Evolutionary conservation across 352 stramenopile species (phyloP), one percentile per base, ranked within the genome.

Genomic region (Globisporangium alternatum): DNA sequence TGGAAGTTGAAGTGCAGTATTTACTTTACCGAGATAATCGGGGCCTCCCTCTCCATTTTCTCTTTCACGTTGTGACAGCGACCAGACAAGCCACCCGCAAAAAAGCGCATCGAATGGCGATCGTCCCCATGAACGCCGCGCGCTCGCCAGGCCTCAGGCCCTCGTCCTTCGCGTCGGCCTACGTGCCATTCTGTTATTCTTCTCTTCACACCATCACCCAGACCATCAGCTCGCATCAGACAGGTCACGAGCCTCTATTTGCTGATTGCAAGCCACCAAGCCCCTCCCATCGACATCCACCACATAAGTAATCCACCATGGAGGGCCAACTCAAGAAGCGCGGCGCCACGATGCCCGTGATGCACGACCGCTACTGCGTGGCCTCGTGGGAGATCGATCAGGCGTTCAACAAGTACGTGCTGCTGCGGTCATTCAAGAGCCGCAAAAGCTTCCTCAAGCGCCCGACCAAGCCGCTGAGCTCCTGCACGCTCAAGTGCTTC

Each of bases 311-410:
- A 10, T 21, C 43, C 15, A 30, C 31, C 35, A 88, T 91, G 77
- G 83, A 95, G 56, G 84, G 86, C 13, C 54, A 68, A 43, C 71
- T 95, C 13, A 92, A 91, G 74, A 91, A 92, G 60, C 81, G 86
- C 49, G 75, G 71, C 57, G 71, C 68, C 19, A 89, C 81, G 19
- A 75, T 92, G 78, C 80, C 81, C 1, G 75, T 92, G 21, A 95
- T 95, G 86, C 84, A 83, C 62, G 79, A 90, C 60, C 81, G 84
- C 43, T 95, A 95, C 69, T 93, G 84, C 62, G 82, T 93, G 53
- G 81, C 82, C n/a, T 84, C 79, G 71, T 87, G 71, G 71, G 81
- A 88, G 52, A 31, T 86, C 43, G 75, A 87, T 67, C 64, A 64
- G 21, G 67, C 70, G 22, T 74, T 76, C 22, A 69, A 67, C 61